phyloP scores from a whole-genome alignment of 805 yeast species.

The Yueomyces sp. region DNA sequence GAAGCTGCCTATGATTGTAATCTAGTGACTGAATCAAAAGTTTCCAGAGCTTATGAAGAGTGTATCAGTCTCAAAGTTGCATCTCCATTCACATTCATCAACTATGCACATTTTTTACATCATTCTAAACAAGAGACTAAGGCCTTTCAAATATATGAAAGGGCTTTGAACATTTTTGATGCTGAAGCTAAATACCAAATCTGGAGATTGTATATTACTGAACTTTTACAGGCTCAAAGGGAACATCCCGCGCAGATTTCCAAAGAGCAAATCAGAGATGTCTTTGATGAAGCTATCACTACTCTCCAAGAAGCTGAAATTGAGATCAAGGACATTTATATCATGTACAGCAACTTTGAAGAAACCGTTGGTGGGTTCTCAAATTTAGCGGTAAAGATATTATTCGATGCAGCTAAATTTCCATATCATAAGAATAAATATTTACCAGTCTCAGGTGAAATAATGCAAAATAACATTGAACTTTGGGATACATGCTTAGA shows the following conservation, averaged over 20 bases:
- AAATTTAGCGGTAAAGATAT: constrained; percentile 35
- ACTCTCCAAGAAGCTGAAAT: constrained; percentile 32
- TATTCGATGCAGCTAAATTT: constrained; percentile 25
- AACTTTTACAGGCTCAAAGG: constrained; percentile 24
- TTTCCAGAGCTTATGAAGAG: constrained; percentile 35
- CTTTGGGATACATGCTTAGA: constrained; percentile 32
- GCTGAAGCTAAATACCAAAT: constrained; percentile 41
- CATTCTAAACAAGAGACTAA: constrained; percentile 29
- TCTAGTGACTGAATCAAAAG: constrained; percentile 5
- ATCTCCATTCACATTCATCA: constrained; percentile 51
- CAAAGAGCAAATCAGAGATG: constrained; percentile 49
- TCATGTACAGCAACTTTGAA: constrained; percentile 53
- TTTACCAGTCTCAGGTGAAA: neutral
- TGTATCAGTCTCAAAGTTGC: constrained; percentile 48
- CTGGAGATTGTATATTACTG: constrained; percentile 55
- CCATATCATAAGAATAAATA: neutral
- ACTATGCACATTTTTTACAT: constrained; percentile 51
- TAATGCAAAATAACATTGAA: constrained; percentile 17
- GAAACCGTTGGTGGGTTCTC: constrained; percentile 35
- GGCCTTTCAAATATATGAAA: constrained; percentile 50
- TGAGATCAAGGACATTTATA: constrained; percentile 32
- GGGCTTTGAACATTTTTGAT: constrained; percentile 54
- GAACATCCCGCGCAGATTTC: constrained; percentile 17
- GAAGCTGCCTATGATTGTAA: constrained; percentile 34
- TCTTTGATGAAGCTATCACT: constrained; percentile 56